phyloP scores from a whole-genome alignment of 1,284 basidiomycete species.

The Fomitiporia mediterranea region DNA sequence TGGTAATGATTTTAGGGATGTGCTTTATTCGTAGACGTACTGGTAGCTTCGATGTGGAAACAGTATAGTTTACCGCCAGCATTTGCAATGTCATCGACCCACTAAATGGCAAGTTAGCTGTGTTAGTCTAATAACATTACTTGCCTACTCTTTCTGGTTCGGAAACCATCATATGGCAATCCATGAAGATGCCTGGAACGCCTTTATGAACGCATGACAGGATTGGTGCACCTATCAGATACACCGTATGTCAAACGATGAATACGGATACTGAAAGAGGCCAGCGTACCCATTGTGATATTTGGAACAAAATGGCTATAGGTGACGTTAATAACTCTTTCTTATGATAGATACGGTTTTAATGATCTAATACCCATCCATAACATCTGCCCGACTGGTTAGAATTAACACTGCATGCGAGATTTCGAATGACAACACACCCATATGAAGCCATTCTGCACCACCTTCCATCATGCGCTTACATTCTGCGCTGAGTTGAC shows the following conservation, averaged over 20 bases:
- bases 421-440: constrained; percentile 41
- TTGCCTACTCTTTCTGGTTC: constrained; percentile 79
- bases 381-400: constrained; percentile 92
- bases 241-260: background rate
- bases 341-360: constrained; percentile 22
- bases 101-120: constrained; percentile 43
- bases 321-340: background rate
- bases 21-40: constrained; percentile 44
- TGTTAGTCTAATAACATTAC: background rate
- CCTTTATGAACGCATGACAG: constrained; percentile 85
- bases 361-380: constrained; percentile 75
- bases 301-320: constrained; percentile 96
- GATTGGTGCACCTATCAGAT: constrained; percentile 75
- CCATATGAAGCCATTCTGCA: constrained; percentile 97
- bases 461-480: constrained; percentile 89
- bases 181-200: constrained; percentile 97
- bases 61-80: constrained; percentile 95
- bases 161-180: constrained; percentile 99
- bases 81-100: constrained; percentile 91
- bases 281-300: constrained; percentile 81
- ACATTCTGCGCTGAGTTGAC: constrained; percentile 87
- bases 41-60: constrained; percentile 95
- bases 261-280: constrained; percentile 16
- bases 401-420: background rate
- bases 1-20: background rate